Base-by-base conservation (phyloP, 345 rosid genomes). In the Viola odorata region DNA sequence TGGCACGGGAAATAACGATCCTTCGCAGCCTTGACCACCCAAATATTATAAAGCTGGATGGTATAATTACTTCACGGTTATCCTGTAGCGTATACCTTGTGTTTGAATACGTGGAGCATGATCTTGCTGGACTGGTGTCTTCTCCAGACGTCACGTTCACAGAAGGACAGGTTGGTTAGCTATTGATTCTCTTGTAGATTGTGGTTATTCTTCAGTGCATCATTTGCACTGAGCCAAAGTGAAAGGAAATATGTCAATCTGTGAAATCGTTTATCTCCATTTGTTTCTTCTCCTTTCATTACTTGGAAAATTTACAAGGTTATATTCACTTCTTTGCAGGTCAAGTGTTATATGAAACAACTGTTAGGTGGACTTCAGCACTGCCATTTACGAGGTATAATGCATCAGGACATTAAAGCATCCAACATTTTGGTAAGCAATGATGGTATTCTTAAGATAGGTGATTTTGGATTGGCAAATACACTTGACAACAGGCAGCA, bases 61-160 rank as follows among this genome's bases (percentile, higher is more conserved):
- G 96, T 16, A 71, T 88, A 51, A 72, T 88, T 52, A 88, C 96
- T 3, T 85, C 96, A 45, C 75, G 84, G 48, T 61, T 79, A 49
- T 88, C 91, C 0, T 77, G 74, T 38, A 80, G 79, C 58, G 59
- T 88, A 36, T 88, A 88, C 69, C 96, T 88, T 37, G 95, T 85
- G 14, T 88, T 88, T 50, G 91, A 88, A 72, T 85, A 85, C 71
- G 85, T 88, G 91, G 96, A 88, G 56, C 96, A 88, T 59, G 96
- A 85, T 74, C 91, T 85, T 66, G 78, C 96, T 0, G 91, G 96
- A 42, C 66, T 88, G 42, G 72, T 83, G 7, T 75, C 91, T 5
- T 75, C 70, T 63, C 81, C 87, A 0, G 74, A 82, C 45, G 71
- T 88, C 73, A 78, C 48, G 49, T 82, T 88, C 75, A 80, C 58